Conservation (phyloP, 495 filamentous ascomycete genomes). For the Talaromyces proteolyticus region DNA sequence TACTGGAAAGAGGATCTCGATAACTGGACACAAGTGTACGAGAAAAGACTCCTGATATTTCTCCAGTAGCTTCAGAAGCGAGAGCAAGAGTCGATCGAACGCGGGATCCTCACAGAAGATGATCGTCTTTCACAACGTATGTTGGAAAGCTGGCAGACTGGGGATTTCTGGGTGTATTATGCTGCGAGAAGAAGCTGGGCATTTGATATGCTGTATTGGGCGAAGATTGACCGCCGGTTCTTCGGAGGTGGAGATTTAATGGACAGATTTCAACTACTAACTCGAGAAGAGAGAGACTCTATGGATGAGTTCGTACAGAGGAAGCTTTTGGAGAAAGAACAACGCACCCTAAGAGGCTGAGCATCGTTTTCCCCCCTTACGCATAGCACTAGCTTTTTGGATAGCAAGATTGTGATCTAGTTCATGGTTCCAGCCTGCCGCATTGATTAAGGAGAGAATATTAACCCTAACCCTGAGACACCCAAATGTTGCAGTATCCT, state of each 20-base stretch:
- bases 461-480: too few relatives aligned
- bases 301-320: slow-evolving; percentile 8
- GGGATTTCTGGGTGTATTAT: slow-evolving; percentile 15
- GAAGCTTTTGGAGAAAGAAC: slow-evolving; percentile 5
- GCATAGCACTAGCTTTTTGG: too few relatives aligned
- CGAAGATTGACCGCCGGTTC: slow-evolving; percentile 12
- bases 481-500: too few relatives aligned
- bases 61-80: slow-evolving; percentile 1
- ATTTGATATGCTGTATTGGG: slow-evolving; percentile 14
- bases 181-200: slow-evolving; percentile 12
- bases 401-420: too few relatives aligned
- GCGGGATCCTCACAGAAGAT: slow-evolving; percentile 1
- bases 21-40: slow-evolving; percentile 7
- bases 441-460: too few relatives aligned
- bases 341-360: background rate
- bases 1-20: slow-evolving; percentile 22
- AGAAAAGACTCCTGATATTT: slow-evolving; percentile 10
- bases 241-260: slow-evolving; percentile 10
- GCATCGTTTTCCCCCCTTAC: too few relatives aligned
- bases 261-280: slow-evolving; percentile 5
- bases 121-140: slow-evolving; percentile 11
- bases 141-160: slow-evolving; percentile 13
- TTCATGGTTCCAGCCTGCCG: too few relatives aligned
- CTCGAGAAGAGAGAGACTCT: slow-evolving; percentile 7
- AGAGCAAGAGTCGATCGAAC: background rate